Conservation (phyloP, 2,329 filamentous ascomycete genomes). For the Aspergillus latus region DNA sequence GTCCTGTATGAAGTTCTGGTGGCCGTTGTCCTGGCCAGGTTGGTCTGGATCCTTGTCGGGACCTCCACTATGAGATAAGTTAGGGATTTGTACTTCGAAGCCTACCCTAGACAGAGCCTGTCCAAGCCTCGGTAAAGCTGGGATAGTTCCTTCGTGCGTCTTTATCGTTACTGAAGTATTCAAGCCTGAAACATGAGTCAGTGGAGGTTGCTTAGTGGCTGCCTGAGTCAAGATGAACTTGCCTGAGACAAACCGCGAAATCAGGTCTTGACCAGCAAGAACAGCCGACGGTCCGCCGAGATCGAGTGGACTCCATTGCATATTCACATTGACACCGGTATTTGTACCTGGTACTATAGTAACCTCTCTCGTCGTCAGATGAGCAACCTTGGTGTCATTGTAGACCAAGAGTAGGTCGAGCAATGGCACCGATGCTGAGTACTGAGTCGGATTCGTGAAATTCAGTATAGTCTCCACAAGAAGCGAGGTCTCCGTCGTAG, state of each 20-base stretch:
- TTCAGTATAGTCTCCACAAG: slow-evolving; percentile 72
- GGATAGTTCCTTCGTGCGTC: slow-evolving; percentile 71
- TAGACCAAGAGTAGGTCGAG: slow-evolving; percentile 72
- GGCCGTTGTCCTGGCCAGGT: slow-evolving; percentile 42
- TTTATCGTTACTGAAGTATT: slow-evolving; percentile 78
- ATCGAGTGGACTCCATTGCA: slow-evolving; percentile 70
- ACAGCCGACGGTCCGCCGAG: slow-evolving; percentile 62
- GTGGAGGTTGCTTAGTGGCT: not conserved
- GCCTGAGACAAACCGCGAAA: slow-evolving; percentile 85
- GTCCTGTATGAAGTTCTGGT: slow-evolving; percentile 73
- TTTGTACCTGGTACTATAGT: slow-evolving; percentile 69
- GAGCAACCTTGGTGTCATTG: slow-evolving; percentile 72
- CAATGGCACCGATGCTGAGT: slow-evolving; percentile 78
- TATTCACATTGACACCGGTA: slow-evolving; percentile 64
- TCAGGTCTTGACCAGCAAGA: slow-evolving; percentile 65
- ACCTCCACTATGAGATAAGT: slow-evolving; percentile 55
- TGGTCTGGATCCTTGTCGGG: slow-evolving; percentile 36
- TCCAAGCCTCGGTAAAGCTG: slow-evolving; percentile 69
- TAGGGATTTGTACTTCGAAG: slow-evolving; percentile 70
- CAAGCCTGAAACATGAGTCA: slow-evolving; percentile 51
- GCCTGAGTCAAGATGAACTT: slow-evolving; percentile 16
- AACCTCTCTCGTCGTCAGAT: slow-evolving; percentile 67
- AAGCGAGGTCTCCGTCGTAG: slow-evolving; percentile 70
- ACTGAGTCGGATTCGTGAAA: slow-evolving; percentile 85
- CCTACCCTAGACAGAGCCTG: slow-evolving; percentile 70